A percentile compares a stretch with the other conserved stretches of the same genome.
Conservation (phyloP, 192 early-diverging fungal species). For the Umbelopsis ramanniana region DNA sequence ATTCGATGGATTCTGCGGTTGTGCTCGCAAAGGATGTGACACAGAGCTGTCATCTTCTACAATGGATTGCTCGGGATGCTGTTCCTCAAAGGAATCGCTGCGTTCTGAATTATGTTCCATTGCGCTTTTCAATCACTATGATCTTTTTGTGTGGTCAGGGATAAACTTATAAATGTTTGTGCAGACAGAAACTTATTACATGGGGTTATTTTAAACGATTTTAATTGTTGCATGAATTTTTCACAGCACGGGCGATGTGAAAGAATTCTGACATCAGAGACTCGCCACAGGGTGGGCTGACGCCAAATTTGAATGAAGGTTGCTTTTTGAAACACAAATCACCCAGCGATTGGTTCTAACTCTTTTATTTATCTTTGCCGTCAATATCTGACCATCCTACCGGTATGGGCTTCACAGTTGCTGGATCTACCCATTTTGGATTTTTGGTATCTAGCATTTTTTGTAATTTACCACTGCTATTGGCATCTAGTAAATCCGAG, state of each 20-base stretch:
- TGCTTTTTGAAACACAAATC: background rate
- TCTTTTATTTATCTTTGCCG: background rate
- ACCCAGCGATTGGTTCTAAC: background rate
- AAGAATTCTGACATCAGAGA: conserved; percentile 13
- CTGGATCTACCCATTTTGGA: conserved; percentile 4
- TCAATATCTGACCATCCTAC: conserved; percentile 10
- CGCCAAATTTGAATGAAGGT: background rate
- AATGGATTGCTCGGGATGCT: conserved; percentile 2
- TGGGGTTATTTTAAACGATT: conserved; percentile 1
- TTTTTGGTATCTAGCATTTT: conserved; percentile 45
- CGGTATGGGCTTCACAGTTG: background rate
- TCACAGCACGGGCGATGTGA: background rate
- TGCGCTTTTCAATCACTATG: background rate
- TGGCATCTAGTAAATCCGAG: conserved; percentile 55
- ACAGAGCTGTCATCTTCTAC: background rate
- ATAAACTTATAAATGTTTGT: background rate
- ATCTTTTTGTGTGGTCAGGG: background rate
- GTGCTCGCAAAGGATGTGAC: background rate
- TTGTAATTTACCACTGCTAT: conserved; percentile 50
- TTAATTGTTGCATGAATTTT: conserved; percentile 14
- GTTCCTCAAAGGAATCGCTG: background rate
- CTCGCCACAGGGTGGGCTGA: background rate
- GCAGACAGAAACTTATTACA: background rate
- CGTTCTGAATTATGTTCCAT: background rate
- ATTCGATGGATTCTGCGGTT: background rate